These are phyloP conservation scores for Boletales sp. DNA, from an alignment of 768 basidiomycete species.

Conservation along the genomic window DNA sequence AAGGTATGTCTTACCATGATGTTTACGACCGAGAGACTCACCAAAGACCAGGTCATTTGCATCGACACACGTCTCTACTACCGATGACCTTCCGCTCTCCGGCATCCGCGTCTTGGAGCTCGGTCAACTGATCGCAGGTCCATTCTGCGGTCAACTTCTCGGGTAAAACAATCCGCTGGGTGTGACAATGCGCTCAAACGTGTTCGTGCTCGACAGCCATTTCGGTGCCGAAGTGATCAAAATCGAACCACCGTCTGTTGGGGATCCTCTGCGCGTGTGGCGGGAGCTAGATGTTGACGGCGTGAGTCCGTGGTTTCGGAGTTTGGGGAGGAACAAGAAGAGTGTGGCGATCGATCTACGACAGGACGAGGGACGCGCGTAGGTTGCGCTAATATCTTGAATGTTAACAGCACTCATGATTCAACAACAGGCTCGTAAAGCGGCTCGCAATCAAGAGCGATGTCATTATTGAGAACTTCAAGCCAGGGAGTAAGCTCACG, in stretches of 20 bases:
- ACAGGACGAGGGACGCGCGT: constrained; percentile 53
- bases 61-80: constrained; percentile 9
- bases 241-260: constrained; percentile 58
- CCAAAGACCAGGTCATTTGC: constrained; percentile 11
- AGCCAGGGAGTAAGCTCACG: constrained; percentile 57
- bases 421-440: constrained; percentile 49
- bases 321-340: constrained; percentile 70
- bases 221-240: constrained; percentile 75
- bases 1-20: no score
- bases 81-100: constrained; percentile 49
- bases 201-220: constrained; percentile 40
- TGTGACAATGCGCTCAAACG: neutral
- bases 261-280: constrained; percentile 70
- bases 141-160: constrained; percentile 69
- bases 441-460: constrained; percentile 60
- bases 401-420: neutral
- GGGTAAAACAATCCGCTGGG: constrained; percentile 56
- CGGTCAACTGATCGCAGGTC: constrained; percentile 69
- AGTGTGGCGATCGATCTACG: constrained; percentile 66
- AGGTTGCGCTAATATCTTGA: constrained; percentile 3
- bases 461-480: constrained; percentile 70
- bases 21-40: no score
- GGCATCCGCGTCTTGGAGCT: constrained; percentile 66
- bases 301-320: constrained; percentile 72
- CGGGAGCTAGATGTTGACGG: constrained; percentile 69